Base-by-base conservation (phyloP, 73 alveolate genomes). In the Paramecium primaurelia region DNA sequence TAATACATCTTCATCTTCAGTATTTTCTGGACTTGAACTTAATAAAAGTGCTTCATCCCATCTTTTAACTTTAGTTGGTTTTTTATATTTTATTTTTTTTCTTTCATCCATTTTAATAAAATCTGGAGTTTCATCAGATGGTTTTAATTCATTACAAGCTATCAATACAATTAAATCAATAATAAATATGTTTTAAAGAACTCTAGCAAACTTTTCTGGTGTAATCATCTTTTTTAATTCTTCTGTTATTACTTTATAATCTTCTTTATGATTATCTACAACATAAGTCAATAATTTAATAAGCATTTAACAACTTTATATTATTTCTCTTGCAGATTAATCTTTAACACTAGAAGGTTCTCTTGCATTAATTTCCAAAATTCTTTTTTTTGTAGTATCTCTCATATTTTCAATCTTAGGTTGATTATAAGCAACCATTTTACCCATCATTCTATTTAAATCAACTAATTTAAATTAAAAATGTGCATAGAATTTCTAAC, bases 341-440 rank as follows among this genome's bases (percentile, higher is more conserved):
- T 80, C 91, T 44, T 80, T 40, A 18, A 47, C 58, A 42, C 64
- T 45, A 12, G 71, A 9, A 11, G 45, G 34, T 40, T 47, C 73
- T 44, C 45, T 40, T 3, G 26, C 47, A 80, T 80, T 40, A 4
- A 80, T 25, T 49, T 80, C 91, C 7, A 80, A 14, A 9, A 47
- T 47, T 47, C 91, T 80, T 44, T 80, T 80, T 64, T 80, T 80
- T 18, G 91, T 80, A 14, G 71, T 80, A 80, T 80, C 91, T 36
- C 91, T 80, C 44, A 80, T 34, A 22, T 22, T 45, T 49, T 80
- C 91, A 12, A 80, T 80, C 22, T 80, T 44, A 3, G 32, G 38
- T 44, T 26, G 6, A 80, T 80, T 80, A 18, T 47, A 42, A 22
- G 44, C 28, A 2, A 64, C 64, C 42, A 80, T 80, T 14, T 44